Conservation (phyloP, 2,329 filamentous ascomycete species). For the Stemphylium vesicarium region DNA sequence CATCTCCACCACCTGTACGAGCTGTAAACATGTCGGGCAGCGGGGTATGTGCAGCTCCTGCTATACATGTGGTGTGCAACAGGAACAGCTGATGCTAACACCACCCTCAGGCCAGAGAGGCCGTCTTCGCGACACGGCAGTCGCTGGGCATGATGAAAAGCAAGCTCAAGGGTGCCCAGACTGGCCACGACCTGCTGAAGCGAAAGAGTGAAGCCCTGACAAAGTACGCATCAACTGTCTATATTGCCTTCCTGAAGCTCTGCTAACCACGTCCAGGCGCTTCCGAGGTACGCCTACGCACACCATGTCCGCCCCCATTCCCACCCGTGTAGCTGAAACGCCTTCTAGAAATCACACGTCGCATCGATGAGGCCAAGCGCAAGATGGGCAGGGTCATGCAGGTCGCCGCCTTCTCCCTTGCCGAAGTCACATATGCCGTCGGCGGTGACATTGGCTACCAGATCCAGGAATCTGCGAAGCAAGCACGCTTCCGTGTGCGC, state of each 20-base stretch:
- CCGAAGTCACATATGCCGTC: slow-evolving; percentile 96
- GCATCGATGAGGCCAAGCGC: slow-evolving; percentile 98
- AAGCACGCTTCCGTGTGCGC: slow-evolving; percentile 88
- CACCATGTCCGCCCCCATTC: slow-evolving; percentile 3
- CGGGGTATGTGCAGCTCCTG: slow-evolving; percentile 50
- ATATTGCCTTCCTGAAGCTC: slow-evolving; percentile 7
- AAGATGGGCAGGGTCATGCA: slow-evolving; percentile 99
- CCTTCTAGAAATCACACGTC: slow-evolving; percentile 79
- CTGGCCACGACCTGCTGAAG: slow-evolving; percentile 92
- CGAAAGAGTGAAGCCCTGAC: slow-evolving; percentile 97
- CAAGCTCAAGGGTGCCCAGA: slow-evolving; percentile 82
- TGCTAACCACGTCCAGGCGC: slow-evolving; percentile 62
- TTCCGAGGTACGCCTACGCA: slow-evolving; percentile 73
- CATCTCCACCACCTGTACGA: slow-evolving; percentile 9
- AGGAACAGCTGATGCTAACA: slow-evolving; percentile 24
- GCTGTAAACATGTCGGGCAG: slow-evolving; percentile 60
- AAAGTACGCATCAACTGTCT: slow-evolving; percentile 67
- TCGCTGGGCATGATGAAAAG: slow-evolving; percentile 96
- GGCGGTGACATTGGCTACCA: slow-evolving; percentile 95
- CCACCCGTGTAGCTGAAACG: slow-evolving; percentile 32
- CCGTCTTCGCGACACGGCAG: slow-evolving; percentile 97
- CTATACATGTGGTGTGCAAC: slow-evolving; percentile 23
- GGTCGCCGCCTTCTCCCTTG: slow-evolving; percentile 95
- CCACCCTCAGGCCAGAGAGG: slow-evolving; percentile 77
- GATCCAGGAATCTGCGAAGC: slow-evolving; percentile 93